Base-by-base conservation (phyloP, 441 rosid species). In the Viola pubescens region DNA sequence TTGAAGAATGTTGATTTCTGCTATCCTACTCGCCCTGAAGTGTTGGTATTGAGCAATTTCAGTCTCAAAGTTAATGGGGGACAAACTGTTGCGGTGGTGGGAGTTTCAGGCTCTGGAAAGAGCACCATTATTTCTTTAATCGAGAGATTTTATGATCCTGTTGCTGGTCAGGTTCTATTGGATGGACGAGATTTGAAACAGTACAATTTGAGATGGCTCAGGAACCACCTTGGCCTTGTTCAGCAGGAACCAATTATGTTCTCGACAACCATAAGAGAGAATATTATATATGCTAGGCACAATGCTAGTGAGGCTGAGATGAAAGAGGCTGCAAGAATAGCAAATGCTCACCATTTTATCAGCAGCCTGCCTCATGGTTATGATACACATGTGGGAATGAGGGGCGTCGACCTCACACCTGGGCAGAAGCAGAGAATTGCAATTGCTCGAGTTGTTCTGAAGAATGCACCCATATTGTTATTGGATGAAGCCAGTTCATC, bases 101-200 rank as follows among this genome's bases (percentile, higher is more conserved):
- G 99, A 59, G 96, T 90, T 66, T 94, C 96, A 14, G 99, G 99
- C 51, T 94, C 99, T n/a, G 99, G 99, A 57, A 94, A 90, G 77
- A 94, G 97, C 85, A 88, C 99, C 9, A 90, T 94, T 66, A 88
- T 94, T 65, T 94, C 99, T 62, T 58, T 94, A 76, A 79, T 94
- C 19, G 88, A 90, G 82, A 83, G 99, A 77, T 94, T 90, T 74
- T 94, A 90, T 60, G 99, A 94, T 72, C 97, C 99, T 19, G 91
- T 85, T 58, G 97, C 99, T 0, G 99, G 99, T 73, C 99, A 94
- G 83, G 81, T 90, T 65, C 69, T 87, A 54, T 76, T 94, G 40
- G 99, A 94, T 66, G 99, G 99, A 9, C 71, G 90, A 59, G 99
- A 90, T 82, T 69, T 94, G 51, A 88, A 88, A 74, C 80, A 69